These are phyloP conservation scores for Cylindrotheca closterium DNA, from an alignment of 108 stramenopile species.

Conservation along the genomic window DNA sequence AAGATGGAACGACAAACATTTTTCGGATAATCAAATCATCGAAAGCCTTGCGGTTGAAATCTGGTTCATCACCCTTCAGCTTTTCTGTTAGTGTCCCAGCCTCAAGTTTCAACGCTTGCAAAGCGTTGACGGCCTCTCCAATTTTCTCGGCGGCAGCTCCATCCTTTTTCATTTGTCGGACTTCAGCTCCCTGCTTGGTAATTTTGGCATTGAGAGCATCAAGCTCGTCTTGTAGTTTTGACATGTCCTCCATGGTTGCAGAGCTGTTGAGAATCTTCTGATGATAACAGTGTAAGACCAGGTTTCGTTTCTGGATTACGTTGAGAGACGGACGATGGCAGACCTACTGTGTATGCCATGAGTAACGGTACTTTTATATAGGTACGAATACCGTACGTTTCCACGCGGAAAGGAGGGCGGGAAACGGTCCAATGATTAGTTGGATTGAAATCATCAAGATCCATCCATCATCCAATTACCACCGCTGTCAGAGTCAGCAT, in stretches of 20 bases:
- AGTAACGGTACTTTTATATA: too few species aligned
- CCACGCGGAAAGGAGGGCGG: too few species aligned
- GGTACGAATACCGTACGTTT: too few species aligned
- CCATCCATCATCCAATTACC: too few species aligned
- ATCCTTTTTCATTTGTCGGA: constrained; percentile 87
- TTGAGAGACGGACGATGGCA: too few species aligned
- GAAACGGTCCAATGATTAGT: too few species aligned
- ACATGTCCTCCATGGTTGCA: constrained; percentile 18
- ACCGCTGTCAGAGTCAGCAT: too few species aligned
- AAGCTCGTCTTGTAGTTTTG: constrained; percentile 66
- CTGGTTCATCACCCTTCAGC: constrained; percentile 41
- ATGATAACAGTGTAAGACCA: too few species aligned
- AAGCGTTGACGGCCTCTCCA: constrained; percentile 68
- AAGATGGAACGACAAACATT: constrained; percentile 98
- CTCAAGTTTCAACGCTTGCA: constrained; percentile 76
- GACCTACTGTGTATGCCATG: too few species aligned
- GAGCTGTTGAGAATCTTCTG: too few species aligned
- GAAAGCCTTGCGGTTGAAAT: constrained; percentile 88
- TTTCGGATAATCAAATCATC: constrained; percentile 95
- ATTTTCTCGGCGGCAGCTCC: constrained; percentile 75
- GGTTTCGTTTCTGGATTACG: too few species aligned
- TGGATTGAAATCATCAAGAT: too few species aligned
- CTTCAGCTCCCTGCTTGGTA: constrained; percentile 81
- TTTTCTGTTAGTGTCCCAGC: constrained; percentile 57
- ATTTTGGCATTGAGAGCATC: constrained; percentile 85